Base-by-base conservation (phyloP, 257 asterid genomes). In the Fraxinus cuspidata region DNA sequence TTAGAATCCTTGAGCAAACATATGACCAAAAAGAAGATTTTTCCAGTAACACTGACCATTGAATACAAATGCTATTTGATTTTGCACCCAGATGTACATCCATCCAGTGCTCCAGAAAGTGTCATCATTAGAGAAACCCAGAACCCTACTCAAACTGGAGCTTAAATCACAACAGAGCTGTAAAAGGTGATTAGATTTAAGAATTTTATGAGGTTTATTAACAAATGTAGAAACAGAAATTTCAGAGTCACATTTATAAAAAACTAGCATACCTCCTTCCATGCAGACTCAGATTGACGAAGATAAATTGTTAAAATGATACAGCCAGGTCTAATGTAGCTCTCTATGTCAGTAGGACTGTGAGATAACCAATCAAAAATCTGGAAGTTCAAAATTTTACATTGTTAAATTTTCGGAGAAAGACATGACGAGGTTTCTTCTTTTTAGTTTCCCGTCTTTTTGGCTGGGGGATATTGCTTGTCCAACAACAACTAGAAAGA, bases 301-400 rank as follows among this genome's bases (percentile, higher is more conserved):
- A 90, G 91, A 80, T 92, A 92, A 75, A 93, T 69, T 5, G 98
- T 92, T 82, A 93, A 81, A 78, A 92, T 80, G 81, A 93, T 82
- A 78, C 98, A 93, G 81, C 98, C 98, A 70, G 97, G 98, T 74
- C 95, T 87, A 78, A 93, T 93, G 84, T 93, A 92, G 94, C 98
- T 90, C 81, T 93, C 98, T 76, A 93, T 92, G 88, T 92, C 98
- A 58, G 87, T 81, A 70, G 97, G 98, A 85, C 97, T 92, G 79
- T 89, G 88, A 80, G 97, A 85, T 80, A 93, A 80, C 98, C 98
- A 93, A 82, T 93, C 94, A 84, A 90, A 90, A 81, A 93, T 93
- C 98, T 93, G 96, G 53, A 81, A 82, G 77, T 83, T 72, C 69
- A 80, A 80, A 23, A 79, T 71, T 71, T 53, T 25, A 75, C 37